Percentiles rank a stretch among this genome's conserved stretches.
These are phyloP conservation scores for Apiotrichum porosum DNA, from an alignment of 1,284 basidiomycete species.

Conservation along the genomic window DNA sequence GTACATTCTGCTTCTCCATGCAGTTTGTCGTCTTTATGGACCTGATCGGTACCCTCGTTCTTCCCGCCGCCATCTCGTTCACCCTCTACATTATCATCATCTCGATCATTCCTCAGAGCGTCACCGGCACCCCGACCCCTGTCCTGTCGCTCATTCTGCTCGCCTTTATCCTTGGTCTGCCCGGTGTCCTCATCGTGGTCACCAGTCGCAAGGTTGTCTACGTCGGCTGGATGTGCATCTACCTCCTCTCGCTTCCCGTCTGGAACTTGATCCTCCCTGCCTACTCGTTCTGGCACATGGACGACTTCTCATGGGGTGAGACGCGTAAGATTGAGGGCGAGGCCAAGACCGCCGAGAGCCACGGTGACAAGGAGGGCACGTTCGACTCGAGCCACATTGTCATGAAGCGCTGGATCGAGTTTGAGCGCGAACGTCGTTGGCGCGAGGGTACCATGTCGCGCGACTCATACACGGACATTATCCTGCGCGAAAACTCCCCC, in stretches of 20 bases:
- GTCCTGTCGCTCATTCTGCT: slow-evolving; percentile 93
- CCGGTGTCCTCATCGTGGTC: slow-evolving; percentile 88
- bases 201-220: slow-evolving; percentile 91
- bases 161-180: slow-evolving; percentile 89
- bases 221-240: slow-evolving; percentile 94
- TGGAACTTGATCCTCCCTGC: slow-evolving; percentile 95
- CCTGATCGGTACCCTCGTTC: slow-evolving; percentile 86
- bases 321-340: slow-evolving; percentile 81
- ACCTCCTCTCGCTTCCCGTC: slow-evolving; percentile 84
- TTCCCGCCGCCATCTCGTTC: slow-evolving; percentile 96
- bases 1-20: slow-evolving; percentile 96
- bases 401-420: slow-evolving; percentile 99
- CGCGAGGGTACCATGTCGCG: slow-evolving; percentile 76
- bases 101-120: slow-evolving; percentile 69
- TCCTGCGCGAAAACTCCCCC: slow-evolving; percentile 45
- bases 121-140: slow-evolving; percentile 58
- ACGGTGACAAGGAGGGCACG: slow-evolving; percentile 88
- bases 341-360: slow-evolving; percentile 55
- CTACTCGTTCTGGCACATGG: slow-evolving; percentile 98
- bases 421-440: slow-evolving; percentile 92
- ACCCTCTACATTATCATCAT: slow-evolving; percentile 87
- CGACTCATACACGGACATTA: slow-evolving; percentile 58
- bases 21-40: slow-evolving; percentile 99
- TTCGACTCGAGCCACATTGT: slow-evolving; percentile 95
- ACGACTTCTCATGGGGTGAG: slow-evolving; percentile 99